A percentile compares a stretch with the other conserved stretches of the same genome.
Conservation (phyloP, 306 rosid genomes). For the Inga oerstediana region DNA sequence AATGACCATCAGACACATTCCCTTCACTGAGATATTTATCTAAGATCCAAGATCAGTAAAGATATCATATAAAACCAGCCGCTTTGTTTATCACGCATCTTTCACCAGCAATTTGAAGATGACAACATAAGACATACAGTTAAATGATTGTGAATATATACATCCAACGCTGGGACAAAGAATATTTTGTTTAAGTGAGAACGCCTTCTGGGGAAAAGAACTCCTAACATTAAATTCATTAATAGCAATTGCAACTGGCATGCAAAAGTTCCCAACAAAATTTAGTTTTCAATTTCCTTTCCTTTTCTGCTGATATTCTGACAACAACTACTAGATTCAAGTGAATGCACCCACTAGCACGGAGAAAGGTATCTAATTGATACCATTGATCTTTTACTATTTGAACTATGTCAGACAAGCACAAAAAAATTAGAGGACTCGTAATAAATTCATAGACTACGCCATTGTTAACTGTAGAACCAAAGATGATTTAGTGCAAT, state of each 20-base stretch:
- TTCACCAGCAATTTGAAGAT: constrained; percentile 10
- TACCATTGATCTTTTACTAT: not conserved
- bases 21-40: constrained; percentile 34
- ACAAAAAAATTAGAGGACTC: not conserved
- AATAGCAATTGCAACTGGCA: constrained; percentile 14
- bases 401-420: not conserved
- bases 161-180: constrained; percentile 47
- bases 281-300: constrained; percentile 2
- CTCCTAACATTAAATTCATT: not conserved
- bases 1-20: constrained; percentile 34
- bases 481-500: not conserved
- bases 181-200: constrained; percentile 30
- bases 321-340: not conserved
- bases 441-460: not conserved
- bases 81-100: constrained; percentile 21
- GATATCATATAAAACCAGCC: constrained; percentile 49
- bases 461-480: not conserved
- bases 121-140: not conserved
- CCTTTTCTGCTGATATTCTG: not conserved
- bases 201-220: constrained; percentile 6
- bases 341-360: constrained; percentile 46
- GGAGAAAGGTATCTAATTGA: constrained; percentile 53
- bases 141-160: constrained; percentile 43
- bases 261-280: constrained; percentile 3
- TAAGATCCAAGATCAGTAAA: constrained; percentile 41